Base-by-base conservation (phyloP, 208 protist species). In the Leishmania braziliensis region DNA sequence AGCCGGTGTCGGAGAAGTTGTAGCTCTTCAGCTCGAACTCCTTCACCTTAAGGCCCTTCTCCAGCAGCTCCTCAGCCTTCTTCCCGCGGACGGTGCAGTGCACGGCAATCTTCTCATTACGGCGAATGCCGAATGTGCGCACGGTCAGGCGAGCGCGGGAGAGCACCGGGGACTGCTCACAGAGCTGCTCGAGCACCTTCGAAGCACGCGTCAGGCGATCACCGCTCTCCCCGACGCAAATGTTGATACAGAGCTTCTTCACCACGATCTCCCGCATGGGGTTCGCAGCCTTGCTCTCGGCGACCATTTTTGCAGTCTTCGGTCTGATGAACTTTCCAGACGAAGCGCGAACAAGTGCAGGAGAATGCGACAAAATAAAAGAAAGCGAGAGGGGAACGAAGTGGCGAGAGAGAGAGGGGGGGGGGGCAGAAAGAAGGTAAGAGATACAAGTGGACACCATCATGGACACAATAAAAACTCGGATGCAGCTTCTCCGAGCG, bases 41-140 rank as follows among this genome's bases (percentile, higher is more conserved):
- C 95, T 99, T 99, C 73, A 99, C 99, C 91, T 98, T 97, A 62
- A 99, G 95, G 88, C 98, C 99, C 77, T 97, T 94, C 91, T 99
- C 98, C 75, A 99, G 92, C 70, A 99, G 98, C 90, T 99, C 98
- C 88, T 97, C 96, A 36, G 99, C 99, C 93, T 99, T 99, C 81
- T 99, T 97, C 82, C 99, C 99, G 85, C 99, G 96, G 78, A 99
- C 98, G 85, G 99, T 99, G 85, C 98, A 98, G 96, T 99, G 97
- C 74, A 96, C 92, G 71, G 99, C 98, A 80, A 99, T 99, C 95
- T 99, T 99, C 92, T 99, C 99, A 90, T 99, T 99, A 94, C 99
- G 96, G 83, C 99, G 97, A 83, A 99, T 99, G 85, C 95, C 92
- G 95, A 99, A 99, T 70, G 97, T 98, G 88, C 99, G 95, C 78